Conservation (phyloP, 2,329 filamentous ascomycete species). For the Zarea fungicola region DNA sequence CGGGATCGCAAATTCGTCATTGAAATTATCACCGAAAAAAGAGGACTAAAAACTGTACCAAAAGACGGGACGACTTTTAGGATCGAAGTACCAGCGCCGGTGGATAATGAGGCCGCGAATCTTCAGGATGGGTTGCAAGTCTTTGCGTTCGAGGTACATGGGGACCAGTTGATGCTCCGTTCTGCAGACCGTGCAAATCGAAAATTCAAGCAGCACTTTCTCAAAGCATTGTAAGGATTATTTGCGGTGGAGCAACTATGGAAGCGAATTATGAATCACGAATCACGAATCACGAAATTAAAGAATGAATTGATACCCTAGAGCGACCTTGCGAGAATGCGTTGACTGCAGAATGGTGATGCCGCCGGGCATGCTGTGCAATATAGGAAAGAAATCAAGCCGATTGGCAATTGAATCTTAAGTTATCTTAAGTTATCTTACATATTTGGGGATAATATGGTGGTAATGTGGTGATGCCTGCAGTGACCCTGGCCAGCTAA, state of each 20-base stretch:
- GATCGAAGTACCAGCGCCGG: slow-evolving; percentile 57
- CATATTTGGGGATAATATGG: no score
- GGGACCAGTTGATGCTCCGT: slow-evolving; percentile 78
- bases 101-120: slow-evolving; percentile 13
- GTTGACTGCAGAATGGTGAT: no score
- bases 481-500: no score
- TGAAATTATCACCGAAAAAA: slow-evolving; percentile 69
- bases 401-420: no score
- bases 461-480: no score
- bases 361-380: no score
- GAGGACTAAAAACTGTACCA: slow-evolving; percentile 72
- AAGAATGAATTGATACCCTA: no score
- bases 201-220: slow-evolving; percentile 85
- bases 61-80: slow-evolving; percentile 88
- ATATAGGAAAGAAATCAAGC: no score
- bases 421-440: no score
- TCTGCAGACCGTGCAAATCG: slow-evolving; percentile 81
- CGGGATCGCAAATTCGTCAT: slow-evolving; percentile 83
- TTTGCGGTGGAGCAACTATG: background rate
- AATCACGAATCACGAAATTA: background rate
- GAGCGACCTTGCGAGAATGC: no score
- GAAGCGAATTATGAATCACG: background rate
- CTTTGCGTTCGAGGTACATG: slow-evolving; percentile 79
- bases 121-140: slow-evolving; percentile 19
- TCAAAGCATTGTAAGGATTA: slow-evolving; percentile 58